phyloP scores from a whole-genome alignment of 78 protist genomes.

The Cavenderia fasciculata region DNA sequence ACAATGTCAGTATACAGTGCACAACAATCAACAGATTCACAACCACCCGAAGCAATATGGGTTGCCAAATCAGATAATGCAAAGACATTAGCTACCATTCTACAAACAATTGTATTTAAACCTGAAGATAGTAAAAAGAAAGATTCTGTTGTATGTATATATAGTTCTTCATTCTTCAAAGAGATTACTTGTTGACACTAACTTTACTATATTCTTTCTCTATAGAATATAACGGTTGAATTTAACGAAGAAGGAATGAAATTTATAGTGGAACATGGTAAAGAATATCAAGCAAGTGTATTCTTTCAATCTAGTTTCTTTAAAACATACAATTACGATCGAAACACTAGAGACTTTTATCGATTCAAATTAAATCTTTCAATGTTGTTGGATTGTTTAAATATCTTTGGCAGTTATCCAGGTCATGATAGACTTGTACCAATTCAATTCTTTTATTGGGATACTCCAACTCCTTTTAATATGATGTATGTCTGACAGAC shows the following conservation, averaged over 20 bases:
- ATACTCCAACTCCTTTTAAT: no score
- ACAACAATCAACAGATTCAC: no score
- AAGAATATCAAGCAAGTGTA: slow-evolving; percentile 5
- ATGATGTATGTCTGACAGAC: no score
- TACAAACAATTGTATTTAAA: not conserved
- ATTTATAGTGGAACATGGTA: slow-evolving; percentile 6
- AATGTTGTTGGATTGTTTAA: slow-evolving; percentile 10
- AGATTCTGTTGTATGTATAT: not conserved
- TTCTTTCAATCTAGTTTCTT: not conserved
- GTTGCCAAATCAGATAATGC: slow-evolving; percentile 20
- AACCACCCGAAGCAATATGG: not conserved
- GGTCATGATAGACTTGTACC: no score
- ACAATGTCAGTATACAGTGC: no score
- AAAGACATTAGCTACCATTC: not conserved
- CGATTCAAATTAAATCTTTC: not conserved
- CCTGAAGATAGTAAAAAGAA: not conserved
- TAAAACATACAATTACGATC: no score
- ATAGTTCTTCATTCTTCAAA: not conserved
- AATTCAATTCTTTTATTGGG: no score
- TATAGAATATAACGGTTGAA: not conserved
- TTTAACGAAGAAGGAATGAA: not conserved
- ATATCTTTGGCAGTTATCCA: not conserved
- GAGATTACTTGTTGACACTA: not conserved
- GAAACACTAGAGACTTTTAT: no score
- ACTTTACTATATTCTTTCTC: not conserved